phyloP scores from a whole-genome alignment of 306 rosid species.

The Cicer pinnatifidum region DNA sequence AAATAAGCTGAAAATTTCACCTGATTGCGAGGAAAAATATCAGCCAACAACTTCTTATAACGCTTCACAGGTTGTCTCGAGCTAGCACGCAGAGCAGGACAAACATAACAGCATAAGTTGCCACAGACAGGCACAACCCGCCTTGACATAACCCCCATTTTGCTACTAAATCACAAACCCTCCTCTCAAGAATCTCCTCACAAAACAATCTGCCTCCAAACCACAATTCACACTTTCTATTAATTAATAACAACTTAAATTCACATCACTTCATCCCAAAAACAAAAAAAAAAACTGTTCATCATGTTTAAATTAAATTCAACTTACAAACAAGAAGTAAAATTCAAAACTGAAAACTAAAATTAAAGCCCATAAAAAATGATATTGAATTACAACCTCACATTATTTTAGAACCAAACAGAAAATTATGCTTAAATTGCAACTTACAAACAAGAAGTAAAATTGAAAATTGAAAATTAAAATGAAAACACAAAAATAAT shows the following conservation, averaged over 20 bases:
- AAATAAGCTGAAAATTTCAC: slow-evolving; percentile 49
- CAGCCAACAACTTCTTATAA: slow-evolving; percentile 82
- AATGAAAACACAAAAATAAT: slow-evolving; percentile 27
- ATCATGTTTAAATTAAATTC: background rate
- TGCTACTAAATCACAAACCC: slow-evolving; percentile 43
- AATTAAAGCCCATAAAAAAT: slow-evolving; percentile 26
- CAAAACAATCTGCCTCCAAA: slow-evolving; percentile 35
- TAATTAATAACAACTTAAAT: slow-evolving; percentile 4
- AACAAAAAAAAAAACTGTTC: background rate
- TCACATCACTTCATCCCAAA: slow-evolving; percentile 5
- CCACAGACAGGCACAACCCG: slow-evolving; percentile 94
- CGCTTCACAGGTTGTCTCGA: slow-evolving; percentile 97
- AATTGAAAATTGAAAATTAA: slow-evolving; percentile 17
- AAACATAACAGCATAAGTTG: slow-evolving; percentile 74
- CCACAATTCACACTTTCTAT: background rate
- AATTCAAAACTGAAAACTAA: slow-evolving; percentile 23
- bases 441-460: slow-evolving; percentile 7
- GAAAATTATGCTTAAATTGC: background rate
- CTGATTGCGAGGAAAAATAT: slow-evolving; percentile 86
- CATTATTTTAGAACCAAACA: slow-evolving; percentile 2
- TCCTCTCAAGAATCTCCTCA: slow-evolving; percentile 43
- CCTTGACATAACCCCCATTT: slow-evolving; percentile 99
- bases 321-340: slow-evolving; percentile 5
- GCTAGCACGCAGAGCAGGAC: slow-evolving; percentile 90
- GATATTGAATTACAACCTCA: slow-evolving; percentile 3